Evolutionary conservation across 192 early-diverging fungal species (phyloP).

Genomic region (Backusella psychrophila): DNA sequence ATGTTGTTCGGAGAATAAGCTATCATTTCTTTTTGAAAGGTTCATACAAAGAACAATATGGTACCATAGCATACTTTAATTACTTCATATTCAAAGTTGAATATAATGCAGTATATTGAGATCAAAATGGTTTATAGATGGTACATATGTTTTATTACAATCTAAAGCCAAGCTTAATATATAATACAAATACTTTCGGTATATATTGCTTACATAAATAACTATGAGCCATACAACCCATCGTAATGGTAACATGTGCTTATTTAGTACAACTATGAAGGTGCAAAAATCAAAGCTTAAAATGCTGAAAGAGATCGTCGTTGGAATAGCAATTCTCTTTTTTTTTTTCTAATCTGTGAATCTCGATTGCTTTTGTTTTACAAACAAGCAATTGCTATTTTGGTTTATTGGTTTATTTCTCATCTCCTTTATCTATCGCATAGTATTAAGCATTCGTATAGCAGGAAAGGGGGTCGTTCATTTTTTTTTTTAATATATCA

Average conservation of each 20-base stretch:
- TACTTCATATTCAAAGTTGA: background rate
- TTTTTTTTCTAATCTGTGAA: too few relatives aligned
- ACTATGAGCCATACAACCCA: too few relatives aligned
- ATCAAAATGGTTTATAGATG: background rate
- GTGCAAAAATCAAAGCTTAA: too few relatives aligned
- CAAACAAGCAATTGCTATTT: background rate
- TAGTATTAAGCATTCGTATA: background rate
- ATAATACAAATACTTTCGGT: background rate
- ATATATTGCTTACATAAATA: background rate
- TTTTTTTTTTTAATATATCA: background rate
- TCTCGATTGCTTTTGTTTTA: background rate
- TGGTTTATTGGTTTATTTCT: background rate
- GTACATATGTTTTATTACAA: background rate
- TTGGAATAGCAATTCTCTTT: too few relatives aligned
- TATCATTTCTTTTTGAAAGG: background rate
- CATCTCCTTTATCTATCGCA: background rate
- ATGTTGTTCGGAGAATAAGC: background rate
- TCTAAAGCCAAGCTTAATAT: background rate
- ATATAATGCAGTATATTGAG: background rate
- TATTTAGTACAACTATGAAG: background rate
- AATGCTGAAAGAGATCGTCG: too few relatives aligned
- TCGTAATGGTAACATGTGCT: background rate
- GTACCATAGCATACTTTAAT: background rate
- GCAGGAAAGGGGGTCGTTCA: background rate
- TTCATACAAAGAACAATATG: too few relatives aligned